A percentile compares a stretch with the other conserved stretches of the same genome.
Evolutionary conservation across 1,284 basidiomycete species (phyloP).

Genomic region (Rhodofomes roseus): DNA sequence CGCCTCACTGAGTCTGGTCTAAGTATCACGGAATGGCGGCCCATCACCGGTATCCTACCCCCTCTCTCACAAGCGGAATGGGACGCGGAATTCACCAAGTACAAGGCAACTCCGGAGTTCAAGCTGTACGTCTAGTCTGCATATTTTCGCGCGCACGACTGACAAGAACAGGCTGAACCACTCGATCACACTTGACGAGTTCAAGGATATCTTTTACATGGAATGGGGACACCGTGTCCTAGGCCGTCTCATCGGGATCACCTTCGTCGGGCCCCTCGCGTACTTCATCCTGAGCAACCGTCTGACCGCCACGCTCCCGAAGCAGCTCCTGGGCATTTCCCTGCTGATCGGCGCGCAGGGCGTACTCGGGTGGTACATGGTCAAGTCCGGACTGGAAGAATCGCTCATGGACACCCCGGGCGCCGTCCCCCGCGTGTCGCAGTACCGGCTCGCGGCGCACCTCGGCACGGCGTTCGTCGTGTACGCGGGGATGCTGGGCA

Average conservation of each 20-base stretch:
- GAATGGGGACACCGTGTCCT: slow-evolving; percentile 97
- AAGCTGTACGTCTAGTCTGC: slow-evolving; percentile 73
- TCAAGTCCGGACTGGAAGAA: slow-evolving; percentile 91
- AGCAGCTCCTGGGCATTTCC: slow-evolving; percentile 68
- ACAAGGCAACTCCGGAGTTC: slow-evolving; percentile 94
- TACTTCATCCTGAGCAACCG: slow-evolving; percentile 75
- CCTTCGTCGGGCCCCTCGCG: slow-evolving; percentile 75
- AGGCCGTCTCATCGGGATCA: slow-evolving; percentile 85
- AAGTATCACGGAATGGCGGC: slow-evolving; percentile 98
- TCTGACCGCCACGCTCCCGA: slow-evolving; percentile 60
- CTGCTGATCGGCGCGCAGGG: slow-evolving; percentile 89
- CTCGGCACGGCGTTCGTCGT: slow-evolving; percentile 87
- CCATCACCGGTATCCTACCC: slow-evolving; percentile 87
- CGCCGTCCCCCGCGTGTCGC: slow-evolving; percentile 91
- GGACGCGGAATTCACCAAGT: slow-evolving; percentile 92
- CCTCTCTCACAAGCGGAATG: slow-evolving; percentile 80
- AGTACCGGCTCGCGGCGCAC: slow-evolving; percentile 95
- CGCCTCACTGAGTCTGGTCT: slow-evolving; percentile 97
- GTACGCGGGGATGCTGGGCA: slow-evolving; percentile 88
- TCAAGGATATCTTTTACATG: slow-evolving; percentile 98
- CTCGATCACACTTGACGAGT: slow-evolving; percentile 83
- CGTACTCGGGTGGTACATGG: slow-evolving; percentile 98
- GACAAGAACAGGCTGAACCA: slow-evolving; percentile 73
- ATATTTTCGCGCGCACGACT: not conserved
- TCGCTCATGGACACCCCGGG: slow-evolving; percentile 77